Evolutionary conservation across 257 asterid genomes (phyloP).

Genomic region (Mentha longifolia): DNA sequence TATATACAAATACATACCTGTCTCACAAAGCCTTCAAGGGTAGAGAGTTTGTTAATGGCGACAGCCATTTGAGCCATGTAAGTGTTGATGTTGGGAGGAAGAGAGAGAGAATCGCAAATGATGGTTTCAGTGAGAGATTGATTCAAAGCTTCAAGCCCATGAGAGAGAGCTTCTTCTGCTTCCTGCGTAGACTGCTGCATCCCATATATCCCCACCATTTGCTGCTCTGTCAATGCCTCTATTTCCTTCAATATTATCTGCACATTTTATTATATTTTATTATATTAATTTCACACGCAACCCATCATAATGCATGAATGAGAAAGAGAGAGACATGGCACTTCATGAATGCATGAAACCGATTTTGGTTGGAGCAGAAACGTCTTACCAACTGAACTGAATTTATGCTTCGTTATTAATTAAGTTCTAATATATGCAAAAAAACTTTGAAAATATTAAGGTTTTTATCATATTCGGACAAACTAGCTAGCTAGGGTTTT

Average conservation of each 20-base stretch:
- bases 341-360: no score
- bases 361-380: no score
- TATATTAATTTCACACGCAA: no score
- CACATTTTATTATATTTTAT: no score
- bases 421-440: no score
- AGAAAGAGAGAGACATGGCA: no score
- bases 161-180: constrained; percentile 71
- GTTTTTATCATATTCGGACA: no score
- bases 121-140: constrained; percentile 58
- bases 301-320: no score
- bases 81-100: constrained; percentile 49
- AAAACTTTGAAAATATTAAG: no score
- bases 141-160: constrained; percentile 58
- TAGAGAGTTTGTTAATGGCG: constrained; percentile 64
- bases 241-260: constrained; percentile 56
- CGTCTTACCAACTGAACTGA: no score
- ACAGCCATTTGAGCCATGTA: constrained; percentile 71
- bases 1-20: constrained; percentile 50
- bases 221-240: constrained; percentile 75
- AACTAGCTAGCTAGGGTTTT: not conserved
- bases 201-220: constrained; percentile 55
- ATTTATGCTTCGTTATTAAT: no score
- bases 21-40: constrained; percentile 57
- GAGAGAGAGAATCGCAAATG: constrained; percentile 51
- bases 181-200: constrained; percentile 66